Conservation (phyloP, 495 filamentous ascomycete genomes). For the Penicillium dipodomyicola region DNA sequence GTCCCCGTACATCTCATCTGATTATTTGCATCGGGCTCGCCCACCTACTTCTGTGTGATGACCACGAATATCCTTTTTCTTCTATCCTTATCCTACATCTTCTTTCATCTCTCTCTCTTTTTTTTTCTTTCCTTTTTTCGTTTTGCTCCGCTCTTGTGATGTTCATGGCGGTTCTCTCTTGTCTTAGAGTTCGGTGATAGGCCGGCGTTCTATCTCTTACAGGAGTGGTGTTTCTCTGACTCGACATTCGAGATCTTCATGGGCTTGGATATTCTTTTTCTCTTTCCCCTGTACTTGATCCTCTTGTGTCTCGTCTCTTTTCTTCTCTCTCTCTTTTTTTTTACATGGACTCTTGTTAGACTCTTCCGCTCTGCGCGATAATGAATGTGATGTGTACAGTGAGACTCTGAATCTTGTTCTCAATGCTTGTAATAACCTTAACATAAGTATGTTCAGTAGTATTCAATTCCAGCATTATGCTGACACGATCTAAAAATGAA, state of each 20-base stretch:
- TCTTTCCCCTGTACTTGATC: constrained; percentile 1
- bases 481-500: background rate
- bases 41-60: constrained; percentile 16
- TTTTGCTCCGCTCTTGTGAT: constrained; percentile 2
- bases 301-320: background rate
- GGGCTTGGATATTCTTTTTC: constrained; percentile 2
- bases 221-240: constrained; percentile 3
- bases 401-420: background rate
- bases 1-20: constrained; percentile 1
- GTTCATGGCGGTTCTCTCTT: constrained; percentile 13
- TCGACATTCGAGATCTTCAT: background rate
- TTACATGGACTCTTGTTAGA: constrained; percentile 7
- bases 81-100: constrained; percentile 2
- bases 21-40: constrained; percentile 20
- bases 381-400: constrained; percentile 20
- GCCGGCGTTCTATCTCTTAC: constrained; percentile 22
- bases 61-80: constrained; percentile 24
- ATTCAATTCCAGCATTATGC: background rate
- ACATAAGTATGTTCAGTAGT: background rate
- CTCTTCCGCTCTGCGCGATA: constrained; percentile 16
- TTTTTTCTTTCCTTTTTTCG: background rate
- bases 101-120: constrained; percentile 1
- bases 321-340: background rate
- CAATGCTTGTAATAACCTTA: background rate
- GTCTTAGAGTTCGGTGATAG: constrained; percentile 19